Conservation (phyloP, 306 rosid genomes). For the Glycine latifolia region DNA sequence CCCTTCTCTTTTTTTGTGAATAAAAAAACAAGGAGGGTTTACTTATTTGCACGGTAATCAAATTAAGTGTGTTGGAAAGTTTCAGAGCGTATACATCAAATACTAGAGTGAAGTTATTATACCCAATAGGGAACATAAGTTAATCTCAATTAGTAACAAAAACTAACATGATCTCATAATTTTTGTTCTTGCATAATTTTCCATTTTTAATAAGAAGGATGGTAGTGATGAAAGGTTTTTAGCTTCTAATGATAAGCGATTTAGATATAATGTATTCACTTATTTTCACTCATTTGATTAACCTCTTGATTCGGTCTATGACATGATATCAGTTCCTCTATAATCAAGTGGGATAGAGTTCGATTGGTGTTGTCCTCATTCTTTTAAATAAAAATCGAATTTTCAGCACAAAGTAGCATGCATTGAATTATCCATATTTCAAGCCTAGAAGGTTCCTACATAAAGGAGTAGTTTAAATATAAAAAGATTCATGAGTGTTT, state of each 20-base stretch:
- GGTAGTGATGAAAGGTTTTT: constrained; percentile 16
- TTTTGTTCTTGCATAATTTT: no score
- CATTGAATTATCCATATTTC: background rate
- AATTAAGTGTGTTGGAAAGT: background rate
- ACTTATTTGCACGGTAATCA: background rate
- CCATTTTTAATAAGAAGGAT: background rate
- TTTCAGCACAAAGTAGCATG: background rate
- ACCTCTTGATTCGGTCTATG: background rate
- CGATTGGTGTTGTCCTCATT: no score
- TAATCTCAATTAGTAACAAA: no score
- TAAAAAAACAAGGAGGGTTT: no score
- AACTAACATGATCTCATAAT: no score
- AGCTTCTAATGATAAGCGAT: background rate
- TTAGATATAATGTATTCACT: background rate
- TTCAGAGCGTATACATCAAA: no score
- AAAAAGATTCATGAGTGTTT: background rate
- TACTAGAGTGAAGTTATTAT: background rate
- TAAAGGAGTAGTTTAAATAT: background rate
- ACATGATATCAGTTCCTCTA: background rate
- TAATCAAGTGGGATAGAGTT: background rate
- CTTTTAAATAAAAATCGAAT: background rate
- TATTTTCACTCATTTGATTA: background rate
- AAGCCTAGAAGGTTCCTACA: background rate
- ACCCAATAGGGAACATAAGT: no score
- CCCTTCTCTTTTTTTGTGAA: background rate